Evolutionary conservation across 495 filamentous ascomycete species (phyloP), one percentile per base, ranked within the genome.

Genomic region (Penicillium roqueforti): DNA sequence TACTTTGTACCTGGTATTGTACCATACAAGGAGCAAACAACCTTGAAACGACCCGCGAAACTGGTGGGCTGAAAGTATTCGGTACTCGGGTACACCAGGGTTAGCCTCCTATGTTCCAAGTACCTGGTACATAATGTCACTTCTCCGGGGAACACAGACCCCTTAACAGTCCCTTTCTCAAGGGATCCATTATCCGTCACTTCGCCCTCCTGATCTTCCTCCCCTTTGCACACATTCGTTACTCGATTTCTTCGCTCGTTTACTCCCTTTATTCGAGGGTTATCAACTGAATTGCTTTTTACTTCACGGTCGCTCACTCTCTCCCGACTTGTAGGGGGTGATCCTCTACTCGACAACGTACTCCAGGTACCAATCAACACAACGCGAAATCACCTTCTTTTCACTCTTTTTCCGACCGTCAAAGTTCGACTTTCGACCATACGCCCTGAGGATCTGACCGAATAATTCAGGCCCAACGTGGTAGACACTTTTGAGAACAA

Each of bases 101-200:
- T 16, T 1, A 6, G 13, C 29, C 50, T 39, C 51, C 32, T 22
- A 22, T 54, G 31, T 38, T 32, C 1, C 8, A 47, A 28, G 51
- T 54, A 54, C 51, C 51, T 47, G 42, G 40, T 54, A 54, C 51
- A n/a, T n/a, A n/a, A n/a, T n/a, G n/a, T n/a, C n/a, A n/a, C 40
- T 52, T 32, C 38, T 43, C 50, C 26, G 40, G 50, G 50, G 50
- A 40, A 56, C 46, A 51, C 54, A 36, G 45, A 39, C 56, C 56
- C 56, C 56, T 58, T 58, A 51, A 43, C 47, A 50, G 47, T 47
- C 56, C 56, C 56, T 50, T 53, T 44, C 44, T 29, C 46, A 58
- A 41, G 56, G 51, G 51, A 47, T 47, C 51, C 51, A 53, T 56
- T 19, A 51, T 42, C 49, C 37, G 39, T 47, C 53, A 47, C 23